These are phyloP conservation scores for Elsinoe arachidis DNA, from an alignment of 2,329 filamentous ascomycete species.

Conservation along the genomic window DNA sequence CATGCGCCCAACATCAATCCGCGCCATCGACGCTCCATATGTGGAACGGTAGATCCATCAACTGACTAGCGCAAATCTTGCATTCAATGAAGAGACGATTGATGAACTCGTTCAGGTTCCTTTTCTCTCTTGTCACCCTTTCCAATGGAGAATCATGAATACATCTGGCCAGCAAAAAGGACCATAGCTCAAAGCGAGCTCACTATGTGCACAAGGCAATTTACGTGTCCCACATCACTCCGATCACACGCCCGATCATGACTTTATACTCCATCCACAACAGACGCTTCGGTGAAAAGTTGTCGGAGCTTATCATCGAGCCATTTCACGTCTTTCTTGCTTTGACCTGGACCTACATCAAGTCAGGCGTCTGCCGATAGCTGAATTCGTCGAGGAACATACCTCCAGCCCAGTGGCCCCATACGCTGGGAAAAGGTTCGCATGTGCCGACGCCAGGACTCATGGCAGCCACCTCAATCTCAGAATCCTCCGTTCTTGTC, in stretches of 20 bases:
- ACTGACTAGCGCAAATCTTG: too few species aligned
- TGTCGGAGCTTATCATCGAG: conserved; percentile 53
- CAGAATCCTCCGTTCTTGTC: conserved; percentile 61
- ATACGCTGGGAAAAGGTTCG: conserved; percentile 50
- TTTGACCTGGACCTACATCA: conserved; percentile 56
- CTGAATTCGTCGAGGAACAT: conserved; percentile 23
- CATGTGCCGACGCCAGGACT: conserved; percentile 48
- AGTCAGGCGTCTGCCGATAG: background rate
- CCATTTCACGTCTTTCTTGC: conserved; percentile 62
- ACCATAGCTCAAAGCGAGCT: too few species aligned
- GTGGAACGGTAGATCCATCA: too few species aligned
- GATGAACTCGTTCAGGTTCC: too few species aligned
- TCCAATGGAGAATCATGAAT: too few species aligned
- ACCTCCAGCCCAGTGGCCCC: conserved; percentile 52
- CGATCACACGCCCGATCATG: background rate
- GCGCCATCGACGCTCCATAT: too few species aligned
- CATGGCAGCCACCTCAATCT: conserved; percentile 62
- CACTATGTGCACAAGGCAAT: too few species aligned
- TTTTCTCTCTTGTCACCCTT: too few species aligned
- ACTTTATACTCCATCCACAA: background rate
- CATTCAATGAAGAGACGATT: too few species aligned
- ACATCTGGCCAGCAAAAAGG: too few species aligned
- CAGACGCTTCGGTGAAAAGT: conserved; percentile 35
- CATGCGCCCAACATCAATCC: too few species aligned
- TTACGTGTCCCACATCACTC: too few species aligned